These are phyloP conservation scores for Phialemoniopsis sp. DNA, from an alignment of 2,329 filamentous ascomycete genomes.

Conservation along the genomic window DNA sequence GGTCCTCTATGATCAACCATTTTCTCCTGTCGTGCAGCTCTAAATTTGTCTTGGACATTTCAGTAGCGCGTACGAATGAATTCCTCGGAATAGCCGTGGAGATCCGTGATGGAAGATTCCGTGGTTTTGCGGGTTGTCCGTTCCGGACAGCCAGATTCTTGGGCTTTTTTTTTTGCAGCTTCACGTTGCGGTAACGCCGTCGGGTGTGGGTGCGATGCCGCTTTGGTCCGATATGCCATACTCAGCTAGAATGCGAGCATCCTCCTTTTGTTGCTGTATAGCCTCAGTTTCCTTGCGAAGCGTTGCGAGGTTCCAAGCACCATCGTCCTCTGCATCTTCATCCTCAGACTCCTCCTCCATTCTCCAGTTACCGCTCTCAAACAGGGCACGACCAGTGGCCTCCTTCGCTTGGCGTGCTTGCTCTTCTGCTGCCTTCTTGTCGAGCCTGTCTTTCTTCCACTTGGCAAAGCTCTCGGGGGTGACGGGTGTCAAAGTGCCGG, in stretches of 20 bases:
- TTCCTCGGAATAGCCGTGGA: neutral
- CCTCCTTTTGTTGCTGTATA: constrained; percentile 69
- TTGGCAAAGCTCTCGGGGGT: constrained; percentile 89
- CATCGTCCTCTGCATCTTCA: constrained; percentile 58
- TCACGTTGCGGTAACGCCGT: too few relatives aligned
- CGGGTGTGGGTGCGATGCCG: neutral
- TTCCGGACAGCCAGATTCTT: too few relatives aligned
- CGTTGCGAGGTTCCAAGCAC: constrained; percentile 75
- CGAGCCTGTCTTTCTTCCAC: constrained; percentile 92
- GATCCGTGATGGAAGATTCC: too few relatives aligned
- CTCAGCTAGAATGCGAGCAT: constrained; percentile 52
- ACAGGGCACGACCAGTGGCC: constrained; percentile 88
- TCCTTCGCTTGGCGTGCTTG: constrained; percentile 90
- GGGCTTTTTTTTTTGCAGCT: too few relatives aligned
- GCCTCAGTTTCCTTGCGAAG: constrained; percentile 82
- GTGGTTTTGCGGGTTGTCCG: neutral
- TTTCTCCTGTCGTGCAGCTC: too few relatives aligned
- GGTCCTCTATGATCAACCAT: too few relatives aligned
- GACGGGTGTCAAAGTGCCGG: constrained; percentile 86
- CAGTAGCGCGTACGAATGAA: too few relatives aligned
- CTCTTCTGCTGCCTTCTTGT: constrained; percentile 95
- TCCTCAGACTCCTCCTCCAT: constrained; percentile 58
- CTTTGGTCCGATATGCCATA: constrained; percentile 18
- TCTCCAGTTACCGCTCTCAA: constrained; percentile 94
- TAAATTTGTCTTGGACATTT: too few relatives aligned